Conservation (phyloP, 306 rosid genomes). For the Prunus kanzakura region DNA sequence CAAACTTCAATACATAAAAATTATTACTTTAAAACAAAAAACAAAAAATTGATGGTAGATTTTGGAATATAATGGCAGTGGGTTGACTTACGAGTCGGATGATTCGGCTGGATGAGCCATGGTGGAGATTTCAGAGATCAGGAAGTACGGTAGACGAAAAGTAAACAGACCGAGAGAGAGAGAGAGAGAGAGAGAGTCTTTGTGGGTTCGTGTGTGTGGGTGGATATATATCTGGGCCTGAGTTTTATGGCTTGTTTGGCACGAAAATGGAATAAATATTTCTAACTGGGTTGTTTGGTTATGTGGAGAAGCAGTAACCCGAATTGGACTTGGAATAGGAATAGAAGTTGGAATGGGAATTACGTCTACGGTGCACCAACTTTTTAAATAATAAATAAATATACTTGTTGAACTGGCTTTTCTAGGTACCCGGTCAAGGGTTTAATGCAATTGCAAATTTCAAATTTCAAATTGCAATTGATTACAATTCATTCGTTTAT, state of each 20-base stretch:
- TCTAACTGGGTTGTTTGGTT: not conserved
- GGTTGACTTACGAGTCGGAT: slow-evolving; percentile 48
- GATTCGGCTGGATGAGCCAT: slow-evolving; percentile 52
- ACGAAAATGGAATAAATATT: not conserved
- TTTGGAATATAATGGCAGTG: not conserved
- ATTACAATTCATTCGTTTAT: no score
- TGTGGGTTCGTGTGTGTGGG: no score
- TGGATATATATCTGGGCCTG: not conserved
- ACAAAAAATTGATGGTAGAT: not conserved
- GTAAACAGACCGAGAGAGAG: not conserved
- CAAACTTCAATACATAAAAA: not conserved
- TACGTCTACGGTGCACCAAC: no score
- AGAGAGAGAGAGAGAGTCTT: not conserved
- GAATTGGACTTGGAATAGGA: not conserved
- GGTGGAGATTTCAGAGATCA: not conserved
- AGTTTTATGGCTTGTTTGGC: not conserved
- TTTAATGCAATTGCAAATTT: no score
- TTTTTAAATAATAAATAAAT: no score
- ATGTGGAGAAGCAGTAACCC: not conserved
- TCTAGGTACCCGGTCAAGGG: no score
- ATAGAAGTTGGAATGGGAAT: not conserved
- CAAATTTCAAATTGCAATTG: no score
- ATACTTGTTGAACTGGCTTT: no score
- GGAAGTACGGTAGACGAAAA: not conserved
- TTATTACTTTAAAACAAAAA: not conserved